These are phyloP conservation scores for Kickxella alabastrina DNA, from an alignment of 192 early-diverging fungal species.

Conservation along the genomic window DNA sequence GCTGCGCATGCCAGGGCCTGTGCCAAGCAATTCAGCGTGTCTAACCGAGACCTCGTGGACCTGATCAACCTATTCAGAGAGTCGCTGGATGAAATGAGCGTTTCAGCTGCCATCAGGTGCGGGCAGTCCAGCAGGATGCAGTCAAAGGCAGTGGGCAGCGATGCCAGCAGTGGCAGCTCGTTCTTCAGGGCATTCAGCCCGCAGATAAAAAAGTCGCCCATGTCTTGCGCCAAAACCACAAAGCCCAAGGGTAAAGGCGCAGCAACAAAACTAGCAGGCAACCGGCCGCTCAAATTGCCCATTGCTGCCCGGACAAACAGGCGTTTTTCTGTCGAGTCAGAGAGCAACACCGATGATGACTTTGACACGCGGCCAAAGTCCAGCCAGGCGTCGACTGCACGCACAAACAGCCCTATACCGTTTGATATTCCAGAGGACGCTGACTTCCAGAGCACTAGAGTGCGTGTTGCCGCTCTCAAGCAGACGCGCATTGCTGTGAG, in stretches of 20 bases:
- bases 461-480: slow-evolving; percentile 10
- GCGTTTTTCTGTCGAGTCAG: neutral
- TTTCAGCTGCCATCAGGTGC: neutral
- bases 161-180: neutral
- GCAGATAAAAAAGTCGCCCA: slow-evolving; percentile 1
- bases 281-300: neutral
- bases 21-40: slow-evolving; percentile 16
- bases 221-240: neutral
- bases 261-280: neutral
- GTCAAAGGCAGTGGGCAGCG: neutral
- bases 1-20: slow-evolving; percentile 18
- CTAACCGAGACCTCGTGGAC: slow-evolving; percentile 7
- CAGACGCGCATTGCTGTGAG: slow-evolving; percentile 21
- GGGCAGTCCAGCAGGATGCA: neutral
- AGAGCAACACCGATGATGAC: neutral
- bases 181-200: slow-evolving; percentile 2
- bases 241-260: slow-evolving; percentile 1
- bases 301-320: neutral
- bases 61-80: slow-evolving; percentile 32
- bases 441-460: slow-evolving; percentile 25
- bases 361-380: neutral
- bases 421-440: slow-evolving; percentile 32
- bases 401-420: slow-evolving; percentile 4
- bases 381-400: neutral
- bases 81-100: slow-evolving; percentile 14